Percentiles rank a stretch among this genome's conserved stretches.
Evolutionary conservation across 2,329 filamentous ascomycete species (phyloP).

Genomic region (Scedosporium dehoogii): DNA sequence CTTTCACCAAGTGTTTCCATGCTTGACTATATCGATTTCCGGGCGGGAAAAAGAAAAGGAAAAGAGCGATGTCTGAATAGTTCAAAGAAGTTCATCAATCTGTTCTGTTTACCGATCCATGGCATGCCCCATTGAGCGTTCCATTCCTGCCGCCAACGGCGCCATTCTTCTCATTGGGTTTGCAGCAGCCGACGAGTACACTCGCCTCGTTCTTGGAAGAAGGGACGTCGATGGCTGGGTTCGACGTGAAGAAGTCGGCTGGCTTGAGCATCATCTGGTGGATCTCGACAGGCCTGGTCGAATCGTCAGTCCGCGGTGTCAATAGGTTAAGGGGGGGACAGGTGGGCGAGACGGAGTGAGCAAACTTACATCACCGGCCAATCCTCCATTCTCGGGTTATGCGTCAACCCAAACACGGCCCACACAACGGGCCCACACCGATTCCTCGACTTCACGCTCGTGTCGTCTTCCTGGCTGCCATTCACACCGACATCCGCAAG

Average conservation of each 20-base stretch:
- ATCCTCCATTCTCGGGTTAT: constrained; percentile 37
- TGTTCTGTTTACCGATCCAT: background rate
- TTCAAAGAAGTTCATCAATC: background rate
- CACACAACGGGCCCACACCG: constrained; percentile 29
- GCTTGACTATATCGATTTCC: no score
- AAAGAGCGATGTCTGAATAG: background rate
- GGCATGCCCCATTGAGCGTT: constrained; percentile 22
- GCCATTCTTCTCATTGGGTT: background rate
- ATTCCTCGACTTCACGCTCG: constrained; percentile 8
- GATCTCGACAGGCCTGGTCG: constrained; percentile 35
- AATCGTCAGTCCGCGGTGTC: constrained; percentile 1
- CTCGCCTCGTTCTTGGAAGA: constrained; percentile 25
- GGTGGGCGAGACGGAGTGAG: background rate
- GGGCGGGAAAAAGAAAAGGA: background rate
- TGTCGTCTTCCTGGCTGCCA: constrained; percentile 2
- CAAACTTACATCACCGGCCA: constrained; percentile 40
- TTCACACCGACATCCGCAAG: constrained; percentile 10
- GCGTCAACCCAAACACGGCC: constrained; percentile 38
- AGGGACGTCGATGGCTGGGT: constrained; percentile 36
- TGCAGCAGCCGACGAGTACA: constrained; percentile 21
- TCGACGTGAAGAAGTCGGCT: constrained; percentile 35
- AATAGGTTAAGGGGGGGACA: background rate
- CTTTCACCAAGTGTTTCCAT: no score
- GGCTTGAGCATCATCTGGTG: constrained; percentile 35
- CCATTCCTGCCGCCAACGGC: background rate